Conservation (phyloP, 106 monocot species). For the Iris macrosiphon region DNA sequence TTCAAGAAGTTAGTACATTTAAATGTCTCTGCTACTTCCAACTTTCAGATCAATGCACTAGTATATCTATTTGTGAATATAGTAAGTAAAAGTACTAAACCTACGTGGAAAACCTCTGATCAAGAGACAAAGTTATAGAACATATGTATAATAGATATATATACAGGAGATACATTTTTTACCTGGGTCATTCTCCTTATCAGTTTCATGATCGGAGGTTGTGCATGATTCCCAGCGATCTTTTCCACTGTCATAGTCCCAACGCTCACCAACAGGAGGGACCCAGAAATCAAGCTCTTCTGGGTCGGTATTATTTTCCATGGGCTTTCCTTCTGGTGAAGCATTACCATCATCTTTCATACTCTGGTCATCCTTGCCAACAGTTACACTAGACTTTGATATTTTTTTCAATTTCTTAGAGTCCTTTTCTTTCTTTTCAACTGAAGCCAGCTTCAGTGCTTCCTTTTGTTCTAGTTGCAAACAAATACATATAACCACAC, state of each 20-base stretch:
- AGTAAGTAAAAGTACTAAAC: no score
- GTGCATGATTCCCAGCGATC: constrained; percentile 56
- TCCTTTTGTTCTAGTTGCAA: constrained; percentile 44
- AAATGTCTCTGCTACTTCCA: neutral
- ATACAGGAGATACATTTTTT: constrained; percentile 2
- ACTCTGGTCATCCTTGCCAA: constrained; percentile 20
- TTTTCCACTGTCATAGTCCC: constrained; percentile 89
- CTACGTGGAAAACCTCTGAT: no score
- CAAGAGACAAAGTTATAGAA: no score
- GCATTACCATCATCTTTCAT: constrained; percentile 4
- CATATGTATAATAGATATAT: no score
- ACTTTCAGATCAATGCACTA: no score
- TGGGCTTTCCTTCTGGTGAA: constrained; percentile 6
- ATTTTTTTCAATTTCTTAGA: constrained; percentile 16
- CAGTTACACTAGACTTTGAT: constrained; percentile 4
- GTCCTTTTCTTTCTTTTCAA: constrained; percentile 19
- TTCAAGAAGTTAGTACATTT: neutral
- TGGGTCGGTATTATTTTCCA: constrained; percentile 14
- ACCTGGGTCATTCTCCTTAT: constrained; percentile 36
- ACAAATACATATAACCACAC: neutral
- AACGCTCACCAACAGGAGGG: constrained; percentile 79
- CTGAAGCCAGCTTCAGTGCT: constrained; percentile 19
- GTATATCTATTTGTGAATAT: no score
- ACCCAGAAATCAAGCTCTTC: constrained; percentile 77
- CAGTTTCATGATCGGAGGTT: constrained; percentile 14